A percentile compares a stretch with the other conserved stretches of the same genome.
These are phyloP conservation scores for Tylopilus cervinicoccineus DNA, from an alignment of 768 basidiomycete genomes.

Conservation along the genomic window DNA sequence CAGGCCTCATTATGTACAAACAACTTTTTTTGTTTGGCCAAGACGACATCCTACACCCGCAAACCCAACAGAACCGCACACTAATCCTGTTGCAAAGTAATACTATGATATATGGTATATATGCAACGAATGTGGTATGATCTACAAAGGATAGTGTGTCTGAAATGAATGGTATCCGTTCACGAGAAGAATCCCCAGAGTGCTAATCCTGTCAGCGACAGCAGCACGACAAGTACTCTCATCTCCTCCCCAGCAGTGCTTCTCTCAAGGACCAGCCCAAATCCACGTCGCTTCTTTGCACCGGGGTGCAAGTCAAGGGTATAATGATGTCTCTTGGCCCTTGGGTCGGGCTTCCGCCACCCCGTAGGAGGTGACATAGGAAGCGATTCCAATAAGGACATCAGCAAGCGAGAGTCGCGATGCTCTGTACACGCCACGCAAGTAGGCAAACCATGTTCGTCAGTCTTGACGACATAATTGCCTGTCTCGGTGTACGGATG, in stretches of 20 bases:
- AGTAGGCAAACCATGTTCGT: constrained; percentile 62
- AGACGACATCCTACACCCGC: no score
- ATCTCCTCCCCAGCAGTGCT: constrained; percentile 68
- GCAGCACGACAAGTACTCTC: constrained; percentile 26
- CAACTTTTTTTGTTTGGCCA: constrained; percentile 15
- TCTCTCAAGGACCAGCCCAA: constrained; percentile 49
- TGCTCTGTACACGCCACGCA: constrained; percentile 50
- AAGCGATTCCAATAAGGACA: constrained; percentile 27
- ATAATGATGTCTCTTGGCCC: constrained; percentile 23
- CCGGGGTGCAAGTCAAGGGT: constrained; percentile 30
- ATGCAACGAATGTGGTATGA: background rate
- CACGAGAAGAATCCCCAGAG: constrained; percentile 32
- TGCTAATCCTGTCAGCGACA: constrained; percentile 28
- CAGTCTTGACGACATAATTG: constrained; percentile 53
- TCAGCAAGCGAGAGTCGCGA: constrained; percentile 23
- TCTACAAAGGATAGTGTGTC: background rate
- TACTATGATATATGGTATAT: background rate
- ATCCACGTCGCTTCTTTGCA: constrained; percentile 37
- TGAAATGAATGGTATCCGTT: background rate
- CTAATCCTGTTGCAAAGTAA: no score
- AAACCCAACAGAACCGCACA: no score
- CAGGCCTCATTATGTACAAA: constrained; percentile 14
- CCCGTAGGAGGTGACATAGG: constrained; percentile 11
- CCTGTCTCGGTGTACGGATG: constrained; percentile 39
- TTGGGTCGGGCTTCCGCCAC: constrained; percentile 30